phyloP scores from a whole-genome alignment of 108 stramenopile genomes.

The Craspedostauros australis region DNA sequence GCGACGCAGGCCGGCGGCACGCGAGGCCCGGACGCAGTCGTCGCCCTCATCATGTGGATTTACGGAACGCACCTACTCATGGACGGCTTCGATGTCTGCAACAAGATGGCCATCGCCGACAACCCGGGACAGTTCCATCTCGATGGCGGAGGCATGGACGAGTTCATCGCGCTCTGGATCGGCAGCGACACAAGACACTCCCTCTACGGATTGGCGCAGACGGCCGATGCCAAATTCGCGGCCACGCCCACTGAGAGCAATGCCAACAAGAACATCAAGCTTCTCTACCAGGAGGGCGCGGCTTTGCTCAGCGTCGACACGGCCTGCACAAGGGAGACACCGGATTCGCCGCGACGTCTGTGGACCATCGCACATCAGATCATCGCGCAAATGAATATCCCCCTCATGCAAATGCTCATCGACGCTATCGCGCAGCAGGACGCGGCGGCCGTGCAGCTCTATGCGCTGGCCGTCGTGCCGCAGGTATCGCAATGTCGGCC shows the following conservation, averaged over 20 bases:
- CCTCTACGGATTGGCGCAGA: slow-evolving; percentile 65
- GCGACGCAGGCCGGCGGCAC: slow-evolving; percentile 19
- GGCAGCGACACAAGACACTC: slow-evolving; percentile 53
- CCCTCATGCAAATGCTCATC: slow-evolving; percentile 69
- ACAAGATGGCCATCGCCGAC: slow-evolving; percentile 45
- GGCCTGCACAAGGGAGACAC: slow-evolving; percentile 32
- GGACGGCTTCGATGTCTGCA: slow-evolving; percentile 50
- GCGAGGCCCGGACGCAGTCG: slow-evolving; percentile 40
- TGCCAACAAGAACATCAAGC: slow-evolving; percentile 49
- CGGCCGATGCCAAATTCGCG: slow-evolving; percentile 33
- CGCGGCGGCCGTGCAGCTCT: slow-evolving; percentile 30
- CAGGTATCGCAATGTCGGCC: slow-evolving; percentile 74
- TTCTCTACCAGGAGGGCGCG: slow-evolving; percentile 54
- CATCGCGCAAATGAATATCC: slow-evolving; percentile 53
- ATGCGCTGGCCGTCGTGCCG: slow-evolving; percentile 61
- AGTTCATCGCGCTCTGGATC: slow-evolving; percentile 78
- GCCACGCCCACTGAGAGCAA: slow-evolving; percentile 32
- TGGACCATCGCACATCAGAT: slow-evolving; percentile 56
- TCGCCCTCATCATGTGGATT: slow-evolving; percentile 59
- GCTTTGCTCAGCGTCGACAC: slow-evolving; percentile 15
- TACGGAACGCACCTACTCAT: slow-evolving; percentile 61
- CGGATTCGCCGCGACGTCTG: slow-evolving; percentile 31
- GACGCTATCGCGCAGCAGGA: slow-evolving; percentile 38
- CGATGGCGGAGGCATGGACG: slow-evolving; percentile 51
- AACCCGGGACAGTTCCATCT: slow-evolving; percentile 37